Evolutionary conservation across 768 basidiomycete genomes (phyloP).

Genomic region (Phaeotremella fagi): DNA sequence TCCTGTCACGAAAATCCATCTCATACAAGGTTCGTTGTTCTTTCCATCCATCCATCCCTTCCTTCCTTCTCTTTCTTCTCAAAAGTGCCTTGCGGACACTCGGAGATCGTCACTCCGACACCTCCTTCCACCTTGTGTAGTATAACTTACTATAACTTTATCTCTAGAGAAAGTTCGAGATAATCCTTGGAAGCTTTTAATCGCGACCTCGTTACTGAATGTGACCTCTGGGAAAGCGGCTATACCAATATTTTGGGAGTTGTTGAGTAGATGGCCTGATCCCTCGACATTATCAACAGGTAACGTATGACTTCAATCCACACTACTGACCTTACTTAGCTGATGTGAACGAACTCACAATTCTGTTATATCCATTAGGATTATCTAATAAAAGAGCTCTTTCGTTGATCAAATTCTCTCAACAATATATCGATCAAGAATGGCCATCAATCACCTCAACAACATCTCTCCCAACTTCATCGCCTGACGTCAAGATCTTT

Average conservation of each 20-base stretch:
- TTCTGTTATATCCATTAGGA: slow-evolving; percentile 57
- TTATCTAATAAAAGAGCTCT: slow-evolving; percentile 58
- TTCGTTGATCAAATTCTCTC: slow-evolving; percentile 58
- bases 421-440: slow-evolving; percentile 51
- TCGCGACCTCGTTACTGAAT: slow-evolving; percentile 66
- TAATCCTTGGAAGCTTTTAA: slow-evolving; percentile 63
- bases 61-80: too few relatives aligned
- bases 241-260: slow-evolving; percentile 61
- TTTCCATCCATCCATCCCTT: too few relatives aligned
- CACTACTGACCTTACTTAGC: slow-evolving; percentile 48
- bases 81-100: too few relatives aligned
- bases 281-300: slow-evolving; percentile 58
- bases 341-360: slow-evolving; percentile 49
- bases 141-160: too few relatives aligned
- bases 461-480: neutral
- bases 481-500: slow-evolving; percentile 53
- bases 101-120: too few relatives aligned
- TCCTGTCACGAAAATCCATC: slow-evolving; percentile 30
- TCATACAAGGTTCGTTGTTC: too few relatives aligned
- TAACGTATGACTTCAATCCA: slow-evolving; percentile 33
- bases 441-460: slow-evolving; percentile 15
- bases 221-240: slow-evolving; percentile 63
- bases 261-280: slow-evolving; percentile 60
- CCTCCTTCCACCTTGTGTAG: too few relatives aligned
- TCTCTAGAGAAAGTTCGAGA: slow-evolving; percentile 38